Evolutionary conservation across 352 stramenopile genomes (phyloP).

Genomic region (Halophytophthora polymorphica): DNA sequence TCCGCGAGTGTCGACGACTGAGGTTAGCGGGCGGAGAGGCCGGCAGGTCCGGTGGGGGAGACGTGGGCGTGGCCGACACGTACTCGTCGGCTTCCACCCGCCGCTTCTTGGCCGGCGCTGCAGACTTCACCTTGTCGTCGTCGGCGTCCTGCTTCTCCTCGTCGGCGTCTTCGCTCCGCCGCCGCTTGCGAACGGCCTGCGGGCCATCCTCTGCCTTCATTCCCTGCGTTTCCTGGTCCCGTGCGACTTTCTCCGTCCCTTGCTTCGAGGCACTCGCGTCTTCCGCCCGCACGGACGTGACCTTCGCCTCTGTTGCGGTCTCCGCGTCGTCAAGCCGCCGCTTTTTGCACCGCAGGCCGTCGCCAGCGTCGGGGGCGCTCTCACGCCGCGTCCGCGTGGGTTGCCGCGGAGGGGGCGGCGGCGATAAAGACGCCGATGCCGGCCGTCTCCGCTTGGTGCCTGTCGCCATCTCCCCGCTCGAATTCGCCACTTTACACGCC

Average conservation of each 20-base stretch:
- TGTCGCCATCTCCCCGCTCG: conserved; percentile 14
- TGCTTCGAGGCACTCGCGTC: background rate
- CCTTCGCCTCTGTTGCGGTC: too few relatives aligned
- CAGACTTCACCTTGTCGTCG: conserved; percentile 16
- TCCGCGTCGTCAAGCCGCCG: background rate
- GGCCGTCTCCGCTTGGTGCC: conserved; percentile 20
- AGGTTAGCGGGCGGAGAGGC: conserved; percentile 24
- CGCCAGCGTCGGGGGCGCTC: conserved; percentile 4
- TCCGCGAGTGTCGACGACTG: conserved; percentile 11
- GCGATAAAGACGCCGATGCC: conserved; percentile 13
- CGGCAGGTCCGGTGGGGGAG: conserved; percentile 17
- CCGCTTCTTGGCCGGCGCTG: conserved; percentile 16
- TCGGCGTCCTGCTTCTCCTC: conserved; percentile 11
- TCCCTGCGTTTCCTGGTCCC: conserved; percentile 10
- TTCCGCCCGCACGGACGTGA: background rate
- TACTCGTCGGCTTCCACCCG: conserved; percentile 10
- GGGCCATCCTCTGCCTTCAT: conserved; percentile 6
- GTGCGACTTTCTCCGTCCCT: background rate
- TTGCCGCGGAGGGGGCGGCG: conserved; percentile 12
- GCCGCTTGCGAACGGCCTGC: conserved; percentile 11
- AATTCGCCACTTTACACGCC: background rate
- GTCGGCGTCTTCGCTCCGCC: conserved; percentile 12
- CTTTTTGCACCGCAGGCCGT: background rate
- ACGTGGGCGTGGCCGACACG: conserved; percentile 7
- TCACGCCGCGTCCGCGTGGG: conserved; percentile 2